A percentile compares a stretch with the other conserved stretches of the same genome.
phyloP scores from a whole-genome alignment of 2,329 filamentous ascomycete genomes.

The Sporothrix brunneoviolacea region DNA sequence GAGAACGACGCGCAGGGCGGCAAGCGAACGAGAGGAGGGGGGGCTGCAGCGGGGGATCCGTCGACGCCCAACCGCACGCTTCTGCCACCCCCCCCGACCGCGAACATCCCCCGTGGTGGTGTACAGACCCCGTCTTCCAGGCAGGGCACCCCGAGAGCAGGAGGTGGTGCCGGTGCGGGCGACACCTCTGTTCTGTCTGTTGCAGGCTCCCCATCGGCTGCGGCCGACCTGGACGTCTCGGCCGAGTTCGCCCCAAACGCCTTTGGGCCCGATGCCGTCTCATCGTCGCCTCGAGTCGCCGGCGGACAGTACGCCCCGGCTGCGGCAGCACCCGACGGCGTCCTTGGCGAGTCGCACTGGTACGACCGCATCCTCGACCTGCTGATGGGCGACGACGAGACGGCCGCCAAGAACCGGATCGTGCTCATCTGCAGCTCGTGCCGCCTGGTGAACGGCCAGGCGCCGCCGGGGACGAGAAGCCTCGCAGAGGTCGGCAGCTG shows the following conservation, averaged over 20 bases:
- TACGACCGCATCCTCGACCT: constrained; percentile 92
- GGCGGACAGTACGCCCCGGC: constrained; percentile 25
- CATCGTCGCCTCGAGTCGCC: constrained; percentile 13
- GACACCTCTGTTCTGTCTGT: background rate
- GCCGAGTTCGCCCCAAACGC: constrained; percentile 73
- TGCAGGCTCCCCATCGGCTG: constrained; percentile 20
- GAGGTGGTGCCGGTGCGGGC: too few relatives aligned
- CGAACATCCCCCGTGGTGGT: constrained; percentile 48
- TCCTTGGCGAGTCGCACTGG: constrained; percentile 57
- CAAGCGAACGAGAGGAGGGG: constrained; percentile 17
- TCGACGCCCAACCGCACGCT: constrained; percentile 35
- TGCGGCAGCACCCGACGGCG: constrained; percentile 11
- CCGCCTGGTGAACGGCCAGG: constrained; percentile 88
- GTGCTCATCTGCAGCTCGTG: constrained; percentile 79
- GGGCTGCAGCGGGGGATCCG: background rate
- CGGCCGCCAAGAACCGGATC: constrained; percentile 80
- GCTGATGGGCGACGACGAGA: constrained; percentile 91
- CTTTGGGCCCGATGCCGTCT: constrained; percentile 32
- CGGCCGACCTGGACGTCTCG: constrained; percentile 27
- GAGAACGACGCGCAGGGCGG: background rate
- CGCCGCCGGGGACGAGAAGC: constrained; percentile 74
- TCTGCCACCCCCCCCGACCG: constrained; percentile 54
- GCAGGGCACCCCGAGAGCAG: background rate
- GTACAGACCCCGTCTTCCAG: background rate
- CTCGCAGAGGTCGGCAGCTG: constrained; percentile 77